Base-by-base conservation (phyloP, 2,329 filamentous ascomycete genomes). In the Xylaria multiplex region DNA sequence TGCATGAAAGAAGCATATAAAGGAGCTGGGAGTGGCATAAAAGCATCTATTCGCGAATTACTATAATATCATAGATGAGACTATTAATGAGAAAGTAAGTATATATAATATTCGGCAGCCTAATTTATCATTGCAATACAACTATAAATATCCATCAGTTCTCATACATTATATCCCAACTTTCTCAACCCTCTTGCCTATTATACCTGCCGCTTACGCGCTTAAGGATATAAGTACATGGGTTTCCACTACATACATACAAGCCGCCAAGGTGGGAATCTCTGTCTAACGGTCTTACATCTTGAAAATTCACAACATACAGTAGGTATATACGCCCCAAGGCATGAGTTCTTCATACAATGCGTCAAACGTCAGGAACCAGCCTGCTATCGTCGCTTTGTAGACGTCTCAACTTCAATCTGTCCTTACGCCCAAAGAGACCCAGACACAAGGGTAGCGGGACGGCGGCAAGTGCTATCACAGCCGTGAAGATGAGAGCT, bases 401-500 rank as follows among this genome's bases (percentile, higher is more conserved):
- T 5, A 88, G 77, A 50, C 88, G 81, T 64, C 82, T 81, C 74
- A 90, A 77, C 22, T 72, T 73, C 16, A 89, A 77, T 69, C 82
- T 82, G 11, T 87, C 82, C 22, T 69, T 60, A 16, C 88, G 79
- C 0, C 93, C 92, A 76, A 94, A 91, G 49, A 90, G 72, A 0
- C 93, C 93, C 37, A 97, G 76, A 14, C 83, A 84, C 66, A 96
- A 71, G 1, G 92, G 90, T 54, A 91, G 77, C 8, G 92, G 91
- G 49, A 91, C 83, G 9, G 87, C 86, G 7, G 83, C 85, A 60
- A 90, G 76, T 0, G 88, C 88, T 9, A 97, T 65, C 2, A 93
- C 89, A 1, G 92, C 92, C 71, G 93, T 86, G 75, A 97, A 96
- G 24, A 97, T 84, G 67, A 97, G 81, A 0, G 91, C 88, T 24